A percentile compares a stretch with the other conserved stretches of the same genome.
phyloP scores from a whole-genome alignment of 1,284 basidiomycete species.

The Sporisorium scitamineum region DNA sequence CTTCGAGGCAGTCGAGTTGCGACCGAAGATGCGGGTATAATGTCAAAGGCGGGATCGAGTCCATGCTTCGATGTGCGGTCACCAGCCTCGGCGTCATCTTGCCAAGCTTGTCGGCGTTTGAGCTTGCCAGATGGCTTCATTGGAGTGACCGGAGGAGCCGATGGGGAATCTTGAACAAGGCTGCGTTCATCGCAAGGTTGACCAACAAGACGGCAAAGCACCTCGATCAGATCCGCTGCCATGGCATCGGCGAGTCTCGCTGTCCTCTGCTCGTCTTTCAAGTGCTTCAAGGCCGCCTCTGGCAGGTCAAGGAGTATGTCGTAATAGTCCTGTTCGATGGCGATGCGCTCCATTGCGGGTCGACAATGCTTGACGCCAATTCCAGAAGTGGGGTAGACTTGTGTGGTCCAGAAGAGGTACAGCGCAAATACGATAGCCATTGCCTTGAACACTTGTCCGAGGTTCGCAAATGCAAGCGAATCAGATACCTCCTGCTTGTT shows the following conservation, averaged over 20 bases:
- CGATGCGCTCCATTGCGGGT: slow-evolving; percentile 33
- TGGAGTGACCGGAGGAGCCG: background rate
- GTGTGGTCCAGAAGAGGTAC: slow-evolving; percentile 42
- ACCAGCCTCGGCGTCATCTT: background rate
- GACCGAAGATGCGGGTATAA: slow-evolving; percentile 22
- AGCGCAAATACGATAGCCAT: slow-evolving; percentile 33
- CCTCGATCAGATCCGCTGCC: slow-evolving; percentile 29
- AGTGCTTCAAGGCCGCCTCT: slow-evolving; percentile 12
- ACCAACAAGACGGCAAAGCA: slow-evolving; percentile 28
- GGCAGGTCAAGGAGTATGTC: slow-evolving; percentile 35
- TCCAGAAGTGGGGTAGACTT: slow-evolving; percentile 33
- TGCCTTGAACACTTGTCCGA: slow-evolving; percentile 22
- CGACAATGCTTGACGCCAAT: slow-evolving; percentile 43
- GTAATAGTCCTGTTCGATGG: slow-evolving; percentile 42
- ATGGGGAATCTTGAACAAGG: background rate
- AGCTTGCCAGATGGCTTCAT: background rate
- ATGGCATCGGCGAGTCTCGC: slow-evolving; percentile 3
- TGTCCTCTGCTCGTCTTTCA: slow-evolving; percentile 22
- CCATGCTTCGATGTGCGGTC: background rate
- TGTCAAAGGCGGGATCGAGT: slow-evolving; percentile 22
- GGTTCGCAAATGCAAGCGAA: slow-evolving; percentile 12
- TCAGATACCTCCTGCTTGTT: background rate
- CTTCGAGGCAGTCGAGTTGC: slow-evolving; percentile 28
- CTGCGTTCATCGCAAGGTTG: background rate
- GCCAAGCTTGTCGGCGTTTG: slow-evolving; percentile 1